Conservation (phyloP, 1,284 basidiomycete genomes). For the Papiliotrema fonsecae region DNA sequence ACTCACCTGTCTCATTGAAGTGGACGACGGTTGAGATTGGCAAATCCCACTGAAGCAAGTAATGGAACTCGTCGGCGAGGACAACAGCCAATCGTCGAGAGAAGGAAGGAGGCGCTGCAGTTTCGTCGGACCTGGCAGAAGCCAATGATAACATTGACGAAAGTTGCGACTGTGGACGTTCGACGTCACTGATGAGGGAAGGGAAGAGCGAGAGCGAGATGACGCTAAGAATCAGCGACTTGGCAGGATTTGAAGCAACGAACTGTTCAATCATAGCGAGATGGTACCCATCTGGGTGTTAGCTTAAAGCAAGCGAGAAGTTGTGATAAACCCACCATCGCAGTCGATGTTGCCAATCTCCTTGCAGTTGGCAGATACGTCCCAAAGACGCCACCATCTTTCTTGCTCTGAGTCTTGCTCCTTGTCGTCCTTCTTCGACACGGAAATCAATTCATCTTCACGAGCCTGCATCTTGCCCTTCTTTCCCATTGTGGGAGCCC, state of each 20-base stretch:
- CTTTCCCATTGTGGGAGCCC: background rate
- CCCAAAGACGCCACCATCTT: conserved; percentile 43
- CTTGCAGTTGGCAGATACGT: conserved; percentile 38
- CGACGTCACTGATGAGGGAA: conserved; percentile 14
- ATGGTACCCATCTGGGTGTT: conserved; percentile 37
- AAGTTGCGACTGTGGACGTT: background rate
- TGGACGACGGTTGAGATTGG: conserved; percentile 42
- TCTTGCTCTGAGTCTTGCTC: background rate
- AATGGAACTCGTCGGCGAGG: conserved; percentile 29
- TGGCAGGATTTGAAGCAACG: conserved; percentile 6
- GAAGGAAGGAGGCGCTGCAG: conserved; percentile 11
- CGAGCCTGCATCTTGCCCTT: conserved; percentile 4
- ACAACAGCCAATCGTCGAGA: conserved; percentile 15
- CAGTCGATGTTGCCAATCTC: conserved; percentile 47
- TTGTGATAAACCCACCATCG: conserved; percentile 27
- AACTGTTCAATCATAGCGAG: conserved; percentile 45
- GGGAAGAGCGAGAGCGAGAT: conserved; percentile 38
- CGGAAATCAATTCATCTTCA: background rate
- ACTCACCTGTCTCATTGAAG: conserved; percentile 45
- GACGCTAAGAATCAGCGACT: conserved; percentile 22
- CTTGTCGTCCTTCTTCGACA: background rate
- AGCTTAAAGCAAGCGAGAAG: conserved; percentile 1
- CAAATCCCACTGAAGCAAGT: conserved; percentile 36
- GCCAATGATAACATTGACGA: conserved; percentile 4
- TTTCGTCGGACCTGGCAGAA: background rate